Conservation (phyloP, 805 yeast species). For the Pichia thaimueangensis region DNA sequence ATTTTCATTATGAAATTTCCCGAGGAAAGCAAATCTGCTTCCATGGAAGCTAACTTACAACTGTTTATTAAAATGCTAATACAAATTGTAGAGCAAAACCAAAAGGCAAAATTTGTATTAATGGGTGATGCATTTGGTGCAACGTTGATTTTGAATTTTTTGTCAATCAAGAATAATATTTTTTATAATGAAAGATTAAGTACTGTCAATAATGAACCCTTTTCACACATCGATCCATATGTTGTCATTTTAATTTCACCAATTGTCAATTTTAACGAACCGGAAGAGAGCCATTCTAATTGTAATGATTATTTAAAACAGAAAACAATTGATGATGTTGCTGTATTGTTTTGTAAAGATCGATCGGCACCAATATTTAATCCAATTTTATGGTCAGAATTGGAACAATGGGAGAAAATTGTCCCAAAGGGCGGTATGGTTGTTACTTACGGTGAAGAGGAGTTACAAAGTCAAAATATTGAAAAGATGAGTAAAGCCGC, state of each 20-base stretch:
- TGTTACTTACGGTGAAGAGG: conserved; percentile 39
- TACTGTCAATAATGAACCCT: conserved; percentile 14
- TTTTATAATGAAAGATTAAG: conserved; percentile 4
- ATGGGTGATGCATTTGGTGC: conserved; percentile 48
- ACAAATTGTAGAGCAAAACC: conserved; percentile 10
- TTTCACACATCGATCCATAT: conserved; percentile 14
- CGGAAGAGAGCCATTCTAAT: no score
- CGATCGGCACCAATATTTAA: neutral
- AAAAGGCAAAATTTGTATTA: conserved; percentile 28
- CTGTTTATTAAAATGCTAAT: conserved; percentile 1
- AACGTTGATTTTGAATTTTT: conserved; percentile 32
- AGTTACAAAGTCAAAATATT: conserved; percentile 34
- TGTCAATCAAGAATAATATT: conserved; percentile 18
- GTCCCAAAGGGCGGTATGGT: conserved; percentile 37
- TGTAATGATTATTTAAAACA: conserved; percentile 12
- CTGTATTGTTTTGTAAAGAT: conserved; percentile 9
- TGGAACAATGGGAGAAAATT: conserved; percentile 34
- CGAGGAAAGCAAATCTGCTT: conserved; percentile 9
- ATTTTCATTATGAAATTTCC: conserved; percentile 34
- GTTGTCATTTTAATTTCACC: conserved; percentile 26
- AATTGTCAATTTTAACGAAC: conserved; percentile 14
- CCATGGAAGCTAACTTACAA: conserved; percentile 7
- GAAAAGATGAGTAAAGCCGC: conserved; percentile 27
- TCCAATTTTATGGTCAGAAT: conserved; percentile 26
- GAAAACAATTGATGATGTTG: conserved; percentile 14